Evolutionary conservation across 2,329 filamentous ascomycete species (phyloP).

Genomic region (Emmonsia crescens): DNA sequence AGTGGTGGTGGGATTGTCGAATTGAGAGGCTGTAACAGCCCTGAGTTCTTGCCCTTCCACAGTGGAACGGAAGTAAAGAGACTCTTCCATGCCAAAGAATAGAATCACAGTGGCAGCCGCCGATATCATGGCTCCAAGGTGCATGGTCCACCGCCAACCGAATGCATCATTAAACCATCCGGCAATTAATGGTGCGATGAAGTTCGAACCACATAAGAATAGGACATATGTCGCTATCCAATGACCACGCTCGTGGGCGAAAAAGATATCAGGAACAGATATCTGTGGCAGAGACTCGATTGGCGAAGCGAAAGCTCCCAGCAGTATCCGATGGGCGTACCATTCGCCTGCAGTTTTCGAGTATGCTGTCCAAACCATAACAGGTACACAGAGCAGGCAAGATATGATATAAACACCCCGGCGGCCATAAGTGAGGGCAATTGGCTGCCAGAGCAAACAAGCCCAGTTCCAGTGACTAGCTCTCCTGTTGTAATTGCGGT

Average conservation of each 20-base stretch:
- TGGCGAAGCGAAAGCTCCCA: conserved; percentile 39
- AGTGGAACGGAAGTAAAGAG: conserved; percentile 40
- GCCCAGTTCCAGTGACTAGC: conserved; percentile 41
- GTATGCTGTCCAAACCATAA: conserved; percentile 37
- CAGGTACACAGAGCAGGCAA: conserved; percentile 29
- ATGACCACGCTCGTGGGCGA: conserved; percentile 35
- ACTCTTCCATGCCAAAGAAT: conserved; percentile 52
- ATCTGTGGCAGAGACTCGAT: conserved; percentile 41
- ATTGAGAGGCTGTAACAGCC: not conserved
- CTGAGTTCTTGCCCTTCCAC: conserved; percentile 21
- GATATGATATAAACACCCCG: conserved; percentile 39
- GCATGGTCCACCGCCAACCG: conserved; percentile 43
- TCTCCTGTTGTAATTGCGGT: conserved; percentile 36
- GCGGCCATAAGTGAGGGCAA: conserved; percentile 44
- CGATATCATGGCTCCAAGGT: conserved; percentile 46
- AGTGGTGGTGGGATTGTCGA: not conserved
- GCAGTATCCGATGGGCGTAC: conserved; percentile 38
- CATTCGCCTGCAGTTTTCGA: conserved; percentile 37
- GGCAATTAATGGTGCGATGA: conserved; percentile 38
- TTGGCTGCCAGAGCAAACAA: conserved; percentile 42
- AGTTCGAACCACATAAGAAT: conserved; percentile 36
- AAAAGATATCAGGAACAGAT: conserved; percentile 36
- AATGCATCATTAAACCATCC: conserved; percentile 41
- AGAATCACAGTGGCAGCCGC: conserved; percentile 40
- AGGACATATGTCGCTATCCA: conserved; percentile 37